Base-by-base conservation (phyloP, 345 rosid genomes). In the Lepidium africanum region DNA sequence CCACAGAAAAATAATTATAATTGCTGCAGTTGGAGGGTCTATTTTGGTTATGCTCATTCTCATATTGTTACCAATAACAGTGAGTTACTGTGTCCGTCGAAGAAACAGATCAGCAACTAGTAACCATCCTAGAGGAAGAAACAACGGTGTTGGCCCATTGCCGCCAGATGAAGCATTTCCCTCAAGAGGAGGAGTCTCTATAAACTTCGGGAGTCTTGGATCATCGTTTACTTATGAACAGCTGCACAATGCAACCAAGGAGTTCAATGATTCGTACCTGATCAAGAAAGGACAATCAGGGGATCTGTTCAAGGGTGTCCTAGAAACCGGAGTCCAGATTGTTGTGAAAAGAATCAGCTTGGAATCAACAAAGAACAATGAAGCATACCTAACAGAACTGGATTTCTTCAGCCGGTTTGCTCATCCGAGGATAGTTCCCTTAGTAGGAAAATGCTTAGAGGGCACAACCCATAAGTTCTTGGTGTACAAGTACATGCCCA, bases 211-310 rank as follows among this genome's bases (percentile, higher is more conserved):
- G 11, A 81, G 78, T 40, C 71, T 77, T 23, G 95, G 95, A 16
- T 81, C 87, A 35, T 64, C 88, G 9, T 91, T 84, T 78, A 80
- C 87, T 0, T 87, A 80, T 59, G 82, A 86, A 67, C 92, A 85
- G 71, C 71, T 91, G 59, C 67, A 81, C 40, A 82, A 42, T 46
- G 87, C 88, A 33, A 94, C 95, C 39, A 78, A 72, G 59, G 77
- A 84, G 39, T 94, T 94, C 67, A 72, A 72, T 14, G 92, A 81
- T 42, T 55, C 67, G 3, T 87, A 81, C 59, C 87, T 88, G 71
- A 83, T 94, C 50, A 91, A 89, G 78, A 80, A 79, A 66, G 99
- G 99, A 46, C 89, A 84, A 66, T 91, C 97, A 0, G 99, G 99
- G 21, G 97, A 87, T 79, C 76, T 91, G 32, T 94, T 80, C 79